Percentiles rank a stretch among this genome's conserved stretches.
Conservation (phyloP, 139 green algal genomes). For the Bryopsis sp. region DNA sequence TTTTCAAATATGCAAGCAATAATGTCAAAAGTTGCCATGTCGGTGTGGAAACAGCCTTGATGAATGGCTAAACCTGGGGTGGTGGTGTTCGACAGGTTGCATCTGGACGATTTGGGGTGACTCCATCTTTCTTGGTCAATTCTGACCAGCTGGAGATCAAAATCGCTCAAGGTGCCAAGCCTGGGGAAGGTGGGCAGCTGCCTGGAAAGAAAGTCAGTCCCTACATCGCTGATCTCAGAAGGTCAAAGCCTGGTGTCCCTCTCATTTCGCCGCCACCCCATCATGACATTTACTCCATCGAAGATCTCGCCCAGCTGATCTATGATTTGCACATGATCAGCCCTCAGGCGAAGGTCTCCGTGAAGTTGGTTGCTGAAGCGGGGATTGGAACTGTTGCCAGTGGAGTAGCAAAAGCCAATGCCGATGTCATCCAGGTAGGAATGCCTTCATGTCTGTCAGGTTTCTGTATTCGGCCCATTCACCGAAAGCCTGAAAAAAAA, state of each 20-base stretch:
- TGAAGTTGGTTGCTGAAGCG: slow-evolving; percentile 97
- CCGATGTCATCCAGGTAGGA: slow-evolving; percentile 88
- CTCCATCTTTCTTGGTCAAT: slow-evolving; percentile 94
- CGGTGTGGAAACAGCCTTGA: too few relatives aligned
- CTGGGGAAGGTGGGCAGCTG: slow-evolving; percentile 94
- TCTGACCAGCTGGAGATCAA: slow-evolving; percentile 99
- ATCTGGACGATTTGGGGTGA: slow-evolving; percentile 94
- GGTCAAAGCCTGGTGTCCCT: slow-evolving; percentile 94
- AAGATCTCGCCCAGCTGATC: slow-evolving; percentile 99
- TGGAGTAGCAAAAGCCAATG: slow-evolving; percentile 97
- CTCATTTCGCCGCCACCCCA: slow-evolving; percentile 97
- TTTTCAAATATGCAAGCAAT: too few relatives aligned
- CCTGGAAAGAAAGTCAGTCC: slow-evolving; percentile 89
- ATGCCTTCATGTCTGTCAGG: not conserved
- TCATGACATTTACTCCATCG: slow-evolving; percentile 99
- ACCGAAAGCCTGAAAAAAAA: too few relatives aligned
- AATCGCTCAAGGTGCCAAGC: slow-evolving; percentile 81
- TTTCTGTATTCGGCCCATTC: not conserved
- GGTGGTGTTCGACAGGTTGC: slow-evolving; percentile 68
- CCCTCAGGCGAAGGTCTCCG: slow-evolving; percentile 77
- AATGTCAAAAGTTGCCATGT: too few relatives aligned
- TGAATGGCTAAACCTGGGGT: too few relatives aligned
- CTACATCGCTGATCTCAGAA: slow-evolving; percentile 92
- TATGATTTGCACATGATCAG: slow-evolving; percentile 90
- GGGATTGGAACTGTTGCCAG: slow-evolving; percentile 95